Evolutionary conservation across 2,329 filamentous ascomycete genomes (phyloP).

Genomic region (Calonectria ilicicola): DNA sequence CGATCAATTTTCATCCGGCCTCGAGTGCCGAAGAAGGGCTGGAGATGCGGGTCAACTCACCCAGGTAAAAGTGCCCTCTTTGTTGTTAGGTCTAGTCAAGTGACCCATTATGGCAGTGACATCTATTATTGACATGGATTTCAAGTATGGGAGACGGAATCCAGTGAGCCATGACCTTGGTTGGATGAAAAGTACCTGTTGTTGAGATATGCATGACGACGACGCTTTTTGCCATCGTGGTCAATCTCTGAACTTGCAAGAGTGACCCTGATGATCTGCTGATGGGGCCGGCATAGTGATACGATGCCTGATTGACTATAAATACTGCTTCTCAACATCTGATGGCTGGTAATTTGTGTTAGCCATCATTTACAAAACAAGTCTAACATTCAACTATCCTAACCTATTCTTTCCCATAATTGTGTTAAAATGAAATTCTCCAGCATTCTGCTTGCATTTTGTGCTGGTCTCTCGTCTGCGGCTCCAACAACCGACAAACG

Average conservation of each 20-base stretch:
- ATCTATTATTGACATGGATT: neutral
- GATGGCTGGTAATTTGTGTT: no score
- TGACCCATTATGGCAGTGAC: no score
- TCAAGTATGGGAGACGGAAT: neutral
- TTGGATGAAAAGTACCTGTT: neutral
- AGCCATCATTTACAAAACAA: neutral
- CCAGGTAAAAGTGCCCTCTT: neutral
- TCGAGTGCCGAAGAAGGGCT: neutral
- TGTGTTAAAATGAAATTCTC: conserved; percentile 48
- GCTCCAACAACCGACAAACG: conserved; percentile 49
- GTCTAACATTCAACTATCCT: neutral
- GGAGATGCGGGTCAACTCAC: neutral
- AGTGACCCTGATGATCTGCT: neutral
- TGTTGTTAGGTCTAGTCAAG: neutral
- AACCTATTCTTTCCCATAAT: neutral
- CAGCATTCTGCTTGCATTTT: conserved; percentile 41
- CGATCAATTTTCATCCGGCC: neutral
- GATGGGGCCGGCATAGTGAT: no score
- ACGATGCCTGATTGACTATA: neutral
- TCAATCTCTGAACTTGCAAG: neutral
- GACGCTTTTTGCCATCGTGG: neutral
- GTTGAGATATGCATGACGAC: neutral
- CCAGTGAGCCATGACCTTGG: neutral
- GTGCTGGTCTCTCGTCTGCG: conserved; percentile 39
- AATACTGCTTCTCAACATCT: neutral